Conservation (phyloP, 2,329 filamentous ascomycete genomes). For the Fusarium sarcochroum region DNA sequence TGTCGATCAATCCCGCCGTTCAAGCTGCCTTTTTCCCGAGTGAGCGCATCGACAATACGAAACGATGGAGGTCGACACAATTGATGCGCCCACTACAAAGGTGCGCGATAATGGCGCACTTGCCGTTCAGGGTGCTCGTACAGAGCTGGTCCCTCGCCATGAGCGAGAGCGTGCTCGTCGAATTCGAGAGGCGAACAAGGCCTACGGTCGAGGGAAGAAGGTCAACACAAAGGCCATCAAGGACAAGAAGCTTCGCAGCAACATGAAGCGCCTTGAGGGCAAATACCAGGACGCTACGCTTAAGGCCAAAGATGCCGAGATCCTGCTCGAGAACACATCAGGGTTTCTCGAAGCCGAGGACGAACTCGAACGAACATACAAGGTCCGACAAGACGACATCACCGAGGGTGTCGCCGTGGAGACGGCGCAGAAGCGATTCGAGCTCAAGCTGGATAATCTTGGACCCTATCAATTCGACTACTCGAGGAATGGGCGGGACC, state of each 20-base stretch:
- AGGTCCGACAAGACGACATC: conserved; percentile 91
- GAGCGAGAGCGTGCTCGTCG: conserved; percentile 67
- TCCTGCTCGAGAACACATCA: conserved; percentile 86
- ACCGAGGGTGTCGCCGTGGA: conserved; percentile 80
- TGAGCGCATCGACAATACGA: conserved; percentile 33
- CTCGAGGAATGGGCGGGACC: conserved; percentile 86
- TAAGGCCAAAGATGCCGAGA: conserved; percentile 94
- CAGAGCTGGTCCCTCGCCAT: conserved; percentile 65
- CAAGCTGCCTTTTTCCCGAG: conserved; percentile 25
- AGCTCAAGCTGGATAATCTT: conserved; percentile 83
- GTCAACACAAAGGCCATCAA: conserved; percentile 81
- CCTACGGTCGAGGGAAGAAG: conserved; percentile 86
- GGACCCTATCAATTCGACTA: conserved; percentile 94
- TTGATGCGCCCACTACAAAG: conserved; percentile 53
- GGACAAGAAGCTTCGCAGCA: conserved; percentile 91
- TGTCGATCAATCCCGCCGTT: conserved; percentile 39
- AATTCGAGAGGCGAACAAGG: conserved; percentile 74
- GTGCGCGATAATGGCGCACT: conserved; percentile 68
- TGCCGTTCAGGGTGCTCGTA: conserved; percentile 63
- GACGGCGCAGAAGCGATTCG: conserved; percentile 93
- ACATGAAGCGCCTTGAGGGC: conserved; percentile 81
- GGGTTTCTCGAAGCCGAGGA: conserved; percentile 91
- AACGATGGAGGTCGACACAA: conserved; percentile 57
- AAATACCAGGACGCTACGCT: conserved; percentile 87
- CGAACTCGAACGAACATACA: conserved; percentile 92